Conservation (phyloP, 495 filamentous ascomycete species). For the Cercophora scortea region DNA sequence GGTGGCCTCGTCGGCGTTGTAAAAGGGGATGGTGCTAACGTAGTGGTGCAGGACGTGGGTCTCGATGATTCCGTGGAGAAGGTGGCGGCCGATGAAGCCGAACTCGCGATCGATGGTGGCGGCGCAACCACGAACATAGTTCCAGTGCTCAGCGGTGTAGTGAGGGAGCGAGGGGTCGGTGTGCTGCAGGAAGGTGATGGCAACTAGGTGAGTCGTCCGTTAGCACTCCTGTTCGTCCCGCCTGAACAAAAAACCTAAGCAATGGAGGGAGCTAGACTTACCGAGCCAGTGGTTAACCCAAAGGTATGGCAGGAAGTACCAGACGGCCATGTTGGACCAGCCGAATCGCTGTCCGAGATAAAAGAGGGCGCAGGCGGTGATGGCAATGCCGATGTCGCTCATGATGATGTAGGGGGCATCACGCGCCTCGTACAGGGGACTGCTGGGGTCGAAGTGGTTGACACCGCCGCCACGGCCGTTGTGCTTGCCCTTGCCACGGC, state of each 20-base stretch:
- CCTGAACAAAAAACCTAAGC: not conserved
- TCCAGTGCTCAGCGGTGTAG: slow-evolving; percentile 71
- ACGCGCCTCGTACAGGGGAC: slow-evolving; percentile 86
- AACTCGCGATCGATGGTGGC: slow-evolving; percentile 86
- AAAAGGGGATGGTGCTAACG: slow-evolving; percentile 79
- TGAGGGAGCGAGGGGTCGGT: slow-evolving; percentile 82
- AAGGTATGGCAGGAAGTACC: slow-evolving; percentile 91
- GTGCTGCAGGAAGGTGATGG: slow-evolving; percentile 87
- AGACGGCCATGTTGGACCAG: slow-evolving; percentile 77
- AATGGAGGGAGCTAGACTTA: slow-evolving; percentile 31
- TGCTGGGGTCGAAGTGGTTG: slow-evolving; percentile 87
- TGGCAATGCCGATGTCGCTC: slow-evolving; percentile 71
- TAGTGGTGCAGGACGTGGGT: slow-evolving; percentile 89
- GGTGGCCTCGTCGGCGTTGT: slow-evolving; percentile 82
- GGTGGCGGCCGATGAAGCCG: slow-evolving; percentile 76
- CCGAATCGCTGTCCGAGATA: slow-evolving; percentile 66
- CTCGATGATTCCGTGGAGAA: slow-evolving; percentile 89
- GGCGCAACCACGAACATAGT: slow-evolving; percentile 76
- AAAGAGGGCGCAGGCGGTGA: slow-evolving; percentile 45
- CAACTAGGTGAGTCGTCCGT: slow-evolving; percentile 45
- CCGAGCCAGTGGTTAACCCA: slow-evolving; percentile 99
- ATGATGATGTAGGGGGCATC: slow-evolving; percentile 75
- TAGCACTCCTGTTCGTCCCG: not conserved
- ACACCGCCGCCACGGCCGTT: slow-evolving; percentile 77
- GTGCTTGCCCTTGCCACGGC: slow-evolving; percentile 78